Base-by-base conservation (phyloP, 1,139 yeast species). In the Sugiyamaella pinicola region DNA sequence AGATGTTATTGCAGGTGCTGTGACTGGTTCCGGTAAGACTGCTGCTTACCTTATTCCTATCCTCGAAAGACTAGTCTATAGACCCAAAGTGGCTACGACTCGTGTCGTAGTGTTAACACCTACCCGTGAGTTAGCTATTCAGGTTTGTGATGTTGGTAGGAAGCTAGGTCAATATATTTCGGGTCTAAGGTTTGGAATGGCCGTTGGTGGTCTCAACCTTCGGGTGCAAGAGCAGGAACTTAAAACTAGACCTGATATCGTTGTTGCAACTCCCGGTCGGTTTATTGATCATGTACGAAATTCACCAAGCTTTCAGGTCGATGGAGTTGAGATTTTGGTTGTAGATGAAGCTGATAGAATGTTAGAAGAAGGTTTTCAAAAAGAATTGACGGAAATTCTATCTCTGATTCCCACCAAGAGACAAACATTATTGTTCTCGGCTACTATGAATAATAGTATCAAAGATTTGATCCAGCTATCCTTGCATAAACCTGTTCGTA, bases 1-100 rank as follows among this genome's bases (percentile, higher is more conserved):
- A 66, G 96, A 89, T 69, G 82, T 93, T 51, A 96, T 93, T 61
- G 99, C 99, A n/a, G 98, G 98, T 75, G 99, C 99, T 34, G 96
- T 88, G 24, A 93, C 99, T 2, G 99, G 99, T 74, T 90, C 98
- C 33, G 99, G 99, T 81, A 93, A 93, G 69, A 95, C 99, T 17
- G 99, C 98, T 4, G 99, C 99, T 1, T 93, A 89, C 67, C 84
- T 93, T 85, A 87, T 93, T 54, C 99, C 99, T 15, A 88, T 93
- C 38, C 82, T 95, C 56, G 99, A 95, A 73, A 83, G 99, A 75
- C 76, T 93, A 45, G 74, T 93, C 31, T 93, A 85, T 71, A 87
- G 95, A 63, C 97, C 98, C 8, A 87, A 87, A 64, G 74, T 86
- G 8, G 85, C 96, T 1, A 81, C 95, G 2, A 90, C 98, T 1